A percentile compares a stretch with the other conserved stretches of the same genome.
Conservation (phyloP, 768 basidiomycete species). For the Tricholoma flavovirens region DNA sequence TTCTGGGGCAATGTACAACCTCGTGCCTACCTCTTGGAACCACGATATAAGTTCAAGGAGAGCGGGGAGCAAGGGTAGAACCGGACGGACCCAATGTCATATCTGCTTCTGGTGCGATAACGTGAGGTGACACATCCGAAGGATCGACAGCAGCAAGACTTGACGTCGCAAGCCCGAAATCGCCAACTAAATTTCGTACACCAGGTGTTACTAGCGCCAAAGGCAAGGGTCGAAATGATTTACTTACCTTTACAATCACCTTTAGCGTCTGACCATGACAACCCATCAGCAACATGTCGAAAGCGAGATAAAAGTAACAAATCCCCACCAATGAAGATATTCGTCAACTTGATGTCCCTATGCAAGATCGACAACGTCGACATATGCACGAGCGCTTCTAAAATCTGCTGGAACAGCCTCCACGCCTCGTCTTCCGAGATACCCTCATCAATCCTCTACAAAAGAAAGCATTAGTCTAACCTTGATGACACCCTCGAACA, state of each 20-base stretch:
- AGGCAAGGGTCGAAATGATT: not conserved
- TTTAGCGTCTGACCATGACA: conserved; percentile 62
- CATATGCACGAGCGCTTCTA: conserved; percentile 90
- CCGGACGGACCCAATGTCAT: conserved; percentile 61
- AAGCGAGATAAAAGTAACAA: not conserved
- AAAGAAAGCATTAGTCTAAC: not conserved
- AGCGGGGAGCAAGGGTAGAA: not conserved
- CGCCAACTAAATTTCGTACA: conserved; percentile 53
- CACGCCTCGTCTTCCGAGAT: conserved; percentile 82
- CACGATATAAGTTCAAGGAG: not conserved
- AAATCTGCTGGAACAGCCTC: conserved; percentile 83
- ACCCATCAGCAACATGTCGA: not conserved
- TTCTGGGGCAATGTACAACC: conserved; percentile 90
- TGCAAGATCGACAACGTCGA: conserved; percentile 82
- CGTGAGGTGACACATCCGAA: conserved; percentile 51
- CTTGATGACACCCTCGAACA: not conserved
- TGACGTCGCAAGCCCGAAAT: conserved; percentile 88
- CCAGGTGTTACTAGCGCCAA: no score
- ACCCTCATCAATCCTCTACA: conserved; percentile 72
- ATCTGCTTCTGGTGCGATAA: conserved; percentile 47
- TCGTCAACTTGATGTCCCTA: conserved; percentile 87
- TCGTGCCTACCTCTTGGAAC: conserved; percentile 75
- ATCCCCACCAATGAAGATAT: conserved; percentile 80
- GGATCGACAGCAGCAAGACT: conserved; percentile 76
- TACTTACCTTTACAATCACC: conserved; percentile 72